Evolutionary conservation across 2,329 filamentous ascomycete species (phyloP).

Genomic region (Ophiostoma angusticollis): DNA sequence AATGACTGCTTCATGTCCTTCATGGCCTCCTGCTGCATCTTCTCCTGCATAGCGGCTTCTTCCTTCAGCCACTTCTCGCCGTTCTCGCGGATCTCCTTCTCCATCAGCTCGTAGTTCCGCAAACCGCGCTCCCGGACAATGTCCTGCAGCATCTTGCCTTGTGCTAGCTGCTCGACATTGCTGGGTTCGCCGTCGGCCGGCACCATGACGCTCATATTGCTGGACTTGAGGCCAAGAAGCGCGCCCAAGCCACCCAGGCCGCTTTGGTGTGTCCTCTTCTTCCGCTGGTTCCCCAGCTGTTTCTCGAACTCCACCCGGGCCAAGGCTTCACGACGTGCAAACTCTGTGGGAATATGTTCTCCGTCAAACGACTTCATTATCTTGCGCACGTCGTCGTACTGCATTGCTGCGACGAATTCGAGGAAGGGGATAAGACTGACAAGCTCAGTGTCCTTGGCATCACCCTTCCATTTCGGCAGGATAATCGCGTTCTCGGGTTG

Average conservation of each 20-base stretch:
- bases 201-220: slow-evolving; percentile 49
- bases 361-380: slow-evolving; percentile 82
- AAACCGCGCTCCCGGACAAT: slow-evolving; percentile 85
- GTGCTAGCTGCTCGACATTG: slow-evolving; percentile 63
- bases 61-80: slow-evolving; percentile 94
- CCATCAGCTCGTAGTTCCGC: slow-evolving; percentile 77
- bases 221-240: slow-evolving; percentile 65
- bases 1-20: slow-evolving; percentile 80
- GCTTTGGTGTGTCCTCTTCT: slow-evolving; percentile 41
- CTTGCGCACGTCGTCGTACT: slow-evolving; percentile 73
- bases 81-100: slow-evolving; percentile 84
- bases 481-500: slow-evolving; percentile 97
- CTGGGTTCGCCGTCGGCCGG: slow-evolving; percentile 53
- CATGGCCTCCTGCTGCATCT: slow-evolving; percentile 80
- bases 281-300: slow-evolving; percentile 56
- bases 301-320: slow-evolving; percentile 76
- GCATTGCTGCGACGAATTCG: slow-evolving; percentile 93
- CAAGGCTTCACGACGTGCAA: slow-evolving; percentile 73
- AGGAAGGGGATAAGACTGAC: slow-evolving; percentile 89
- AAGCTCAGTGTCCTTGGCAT: slow-evolving; percentile 71
- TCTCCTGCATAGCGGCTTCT: slow-evolving; percentile 78
- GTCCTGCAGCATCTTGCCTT: slow-evolving; percentile 96
- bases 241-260: slow-evolving; percentile 57
- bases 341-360: slow-evolving; percentile 79
- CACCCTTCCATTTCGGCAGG: slow-evolving; percentile 78